Base-by-base conservation (phyloP, 169 alveolate genomes). In the Babesia bigemina region DNA sequence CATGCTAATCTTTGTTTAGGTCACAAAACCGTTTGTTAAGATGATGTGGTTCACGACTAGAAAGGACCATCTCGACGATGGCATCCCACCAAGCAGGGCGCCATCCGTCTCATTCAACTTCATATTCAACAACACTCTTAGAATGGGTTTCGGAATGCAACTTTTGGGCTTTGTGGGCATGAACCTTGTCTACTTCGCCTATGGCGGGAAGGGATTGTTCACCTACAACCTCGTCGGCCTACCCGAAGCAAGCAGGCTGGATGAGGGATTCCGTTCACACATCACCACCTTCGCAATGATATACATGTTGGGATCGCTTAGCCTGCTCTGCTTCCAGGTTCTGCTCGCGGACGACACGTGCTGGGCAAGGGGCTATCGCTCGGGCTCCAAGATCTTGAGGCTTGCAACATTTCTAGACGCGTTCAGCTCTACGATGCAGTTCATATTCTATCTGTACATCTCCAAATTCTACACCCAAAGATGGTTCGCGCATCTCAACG, bases 321-420 rank as follows among this genome's bases (percentile, higher is more conserved):
- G 91, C 65, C 83, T 94, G 52, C 88, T 94, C 87, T 91, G 94
- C 77, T 94, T 94, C 83, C 97, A 94, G 87, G 93, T 93, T 29
- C 88, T 94, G 52, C 90, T 94, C 22, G 97, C 97, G 17, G 97
- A 94, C 67, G 97, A 94, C 65, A 92, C 97, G 28, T 93, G 96
- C 79, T 94, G 96, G 96, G 97, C 97, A 60, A 87, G 97, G 84
- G 97, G 97, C 36, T 94, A 94, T 85, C 95, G 96, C 63, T 93
- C 97, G 22, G 97, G 97, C 26, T 92, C 96, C 66, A 94, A 94
- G 86, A 92, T 94, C 50, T 77, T 94, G 56, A 85, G 96, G 59
- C 71, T 94, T 55, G 97, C 97, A 24, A 90, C 97, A n/a, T 93
- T 94, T 73, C 84, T 94, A 63, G 97, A 94, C 71, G 75, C 95